A percentile compares a stretch with the other conserved stretches of the same genome.
Conservation (phyloP, 495 filamentous ascomycete species). For the Hyaloscypha bicolor region DNA sequence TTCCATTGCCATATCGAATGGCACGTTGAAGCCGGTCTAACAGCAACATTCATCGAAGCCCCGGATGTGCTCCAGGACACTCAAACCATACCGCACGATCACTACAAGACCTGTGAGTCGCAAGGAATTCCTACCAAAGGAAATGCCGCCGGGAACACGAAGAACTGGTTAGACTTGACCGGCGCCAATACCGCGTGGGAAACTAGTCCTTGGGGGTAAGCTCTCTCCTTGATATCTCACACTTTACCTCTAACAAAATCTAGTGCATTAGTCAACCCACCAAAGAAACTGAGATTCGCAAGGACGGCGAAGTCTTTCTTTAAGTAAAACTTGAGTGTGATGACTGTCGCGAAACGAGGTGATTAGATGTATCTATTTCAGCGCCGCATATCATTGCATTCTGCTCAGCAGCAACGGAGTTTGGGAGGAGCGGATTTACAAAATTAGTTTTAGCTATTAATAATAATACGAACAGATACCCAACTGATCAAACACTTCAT, state of each 20-base stretch:
- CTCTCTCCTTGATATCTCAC: background rate
- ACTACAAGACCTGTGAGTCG: conserved; percentile 58
- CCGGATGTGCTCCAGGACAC: conserved; percentile 54
- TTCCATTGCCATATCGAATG: conserved; percentile 85
- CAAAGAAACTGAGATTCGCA: background rate
- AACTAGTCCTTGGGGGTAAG: background rate
- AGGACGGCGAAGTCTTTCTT: background rate
- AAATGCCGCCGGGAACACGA: conserved; percentile 64
- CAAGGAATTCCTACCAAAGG: conserved; percentile 51
- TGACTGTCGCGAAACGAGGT: background rate
- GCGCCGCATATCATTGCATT: background rate
- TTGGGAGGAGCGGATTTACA: background rate
- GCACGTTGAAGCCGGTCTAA: conserved; percentile 73
- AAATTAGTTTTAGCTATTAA: no score
- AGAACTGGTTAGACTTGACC: background rate
- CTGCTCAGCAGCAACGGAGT: background rate
- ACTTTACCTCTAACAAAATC: background rate
- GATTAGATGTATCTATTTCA: background rate
- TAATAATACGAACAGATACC: no score
- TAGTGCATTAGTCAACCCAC: background rate
- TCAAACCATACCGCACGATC: conserved; percentile 60
- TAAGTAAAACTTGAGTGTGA: background rate
- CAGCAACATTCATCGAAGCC: conserved; percentile 68
- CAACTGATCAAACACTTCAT: no score
- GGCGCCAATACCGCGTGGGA: background rate